These are phyloP conservation scores for Trichaptum fuscoviolaceum DNA, from an alignment of 768 basidiomycete genomes.

Conservation along the genomic window DNA sequence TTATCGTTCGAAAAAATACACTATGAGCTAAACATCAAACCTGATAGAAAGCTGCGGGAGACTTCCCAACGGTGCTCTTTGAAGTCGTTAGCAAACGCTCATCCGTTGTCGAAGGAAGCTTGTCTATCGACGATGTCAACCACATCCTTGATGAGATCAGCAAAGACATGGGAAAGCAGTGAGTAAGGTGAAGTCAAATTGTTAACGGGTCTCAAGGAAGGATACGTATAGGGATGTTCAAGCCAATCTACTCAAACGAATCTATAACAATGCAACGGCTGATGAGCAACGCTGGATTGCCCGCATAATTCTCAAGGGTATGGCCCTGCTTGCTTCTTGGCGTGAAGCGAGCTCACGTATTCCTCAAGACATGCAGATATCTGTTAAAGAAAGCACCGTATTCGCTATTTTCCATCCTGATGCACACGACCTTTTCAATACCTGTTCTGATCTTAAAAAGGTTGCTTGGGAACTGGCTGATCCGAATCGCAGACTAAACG, in stretches of 20 bases:
- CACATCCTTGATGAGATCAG: constrained; percentile 73
- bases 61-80: constrained; percentile 82
- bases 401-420: constrained; percentile 91
- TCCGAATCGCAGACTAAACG: constrained; percentile 57
- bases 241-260: constrained; percentile 64
- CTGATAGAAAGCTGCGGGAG: constrained; percentile 64
- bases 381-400: constrained; percentile 91
- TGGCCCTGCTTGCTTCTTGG: not conserved
- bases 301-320: constrained; percentile 94
- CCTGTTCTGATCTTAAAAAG: constrained; percentile 92
- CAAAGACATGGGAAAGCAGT: constrained; percentile 71
- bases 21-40: constrained; percentile 7
- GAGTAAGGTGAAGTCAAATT: constrained; percentile 14
- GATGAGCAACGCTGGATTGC: constrained; percentile 94
- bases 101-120: constrained; percentile 66
- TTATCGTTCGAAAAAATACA: not conserved
- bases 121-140: constrained; percentile 85
- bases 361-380: constrained; percentile 79
- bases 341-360: not conserved
- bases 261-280: constrained; percentile 76
- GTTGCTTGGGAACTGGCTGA: constrained; percentile 89
- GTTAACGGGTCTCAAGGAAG: constrained; percentile 11
- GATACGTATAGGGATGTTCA: constrained; percentile 58
- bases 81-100: constrained; percentile 84
- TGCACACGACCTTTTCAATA: constrained; percentile 91